Evolutionary conservation across 305 asterid genomes (phyloP), one percentile per base, ranked within the genome.

Genomic region (Coffea humblotiana): DNA sequence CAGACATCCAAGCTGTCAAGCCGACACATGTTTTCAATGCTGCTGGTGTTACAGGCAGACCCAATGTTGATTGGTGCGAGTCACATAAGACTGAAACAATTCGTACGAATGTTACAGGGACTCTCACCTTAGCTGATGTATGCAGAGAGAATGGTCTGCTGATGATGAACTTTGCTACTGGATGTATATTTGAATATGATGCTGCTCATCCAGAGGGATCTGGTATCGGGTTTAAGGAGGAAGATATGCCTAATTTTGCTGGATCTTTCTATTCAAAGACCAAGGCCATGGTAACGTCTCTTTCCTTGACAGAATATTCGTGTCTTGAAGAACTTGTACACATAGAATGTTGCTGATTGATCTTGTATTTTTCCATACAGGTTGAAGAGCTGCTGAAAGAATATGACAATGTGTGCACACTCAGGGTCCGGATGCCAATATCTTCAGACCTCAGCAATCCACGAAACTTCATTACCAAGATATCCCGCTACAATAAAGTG

Each of bases 211-310:
- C 95, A 10, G 92, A 91, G 85, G 96, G 97, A 49, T 94, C 98
- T 32, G 97, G 96, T 45, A 85, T 93, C 27, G 97, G 98, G 78
- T 94, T 77, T 77, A 91, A 88, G 87, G 98, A 94, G 88, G 97
- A 92, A 83, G 98, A 94, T 89, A 87, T 49, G 0, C 98, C 98
- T 66, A 94, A 94, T 80, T 94, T 94, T 83, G 71, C 68, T 1
- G 98, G 98, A 45, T 94, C 98, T n/a, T 94, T 90, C 88, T 94
- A 94, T 80, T 94, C 98, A 78, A 94, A 94, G 90, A 93, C 98
- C 75, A 94, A 94, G 86, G 98, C 98, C 82, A 94, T 94, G 97
- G 98, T 94, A 90, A 77, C 13, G 71, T 23, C 68, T 51, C 49
- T 82, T 56, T 79, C 75, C 81, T 32, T 25, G 48, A 29, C 25